Evolutionary conservation across 139 green algal species (phyloP), one percentile per base, ranked within the genome.

Genomic region (Raphidocelis subcapitata): DNA sequence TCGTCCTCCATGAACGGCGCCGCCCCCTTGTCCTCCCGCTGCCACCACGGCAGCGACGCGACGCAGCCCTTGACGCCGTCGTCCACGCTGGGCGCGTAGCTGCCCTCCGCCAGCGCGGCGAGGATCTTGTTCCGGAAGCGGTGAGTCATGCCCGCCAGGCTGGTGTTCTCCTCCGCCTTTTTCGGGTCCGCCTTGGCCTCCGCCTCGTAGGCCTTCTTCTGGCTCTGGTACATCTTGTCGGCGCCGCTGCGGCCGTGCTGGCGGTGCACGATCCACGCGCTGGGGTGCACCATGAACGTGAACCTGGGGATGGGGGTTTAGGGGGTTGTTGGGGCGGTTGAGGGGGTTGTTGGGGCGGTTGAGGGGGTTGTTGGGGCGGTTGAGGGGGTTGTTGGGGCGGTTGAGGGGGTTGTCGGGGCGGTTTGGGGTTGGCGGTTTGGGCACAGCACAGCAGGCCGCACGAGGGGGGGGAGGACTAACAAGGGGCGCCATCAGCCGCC

Each of bases 201-300:
- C 28, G 44, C 31, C 63, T 78, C 72, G n/a, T 78, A 78, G 10
- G 26, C 47, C 63, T 67, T 66, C n/a, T 78, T 78, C 52, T 78
- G 72, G 20, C 47, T 62, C 35, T 78, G 72, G 65, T 78, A 78
- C 72, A 78, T 78, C 72, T 72, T 78, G 54, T 78, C 72, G 28
- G 72, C 72, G 20, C 65, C 62, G 63, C 62, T 73, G 51, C 72
- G 62, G 14, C 46, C 62, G 37, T 78, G 72, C 62, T 78, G 72
- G 35, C 72, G 49, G 54, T 78, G 72, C 35, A 78, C 63, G 2
- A 78, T 57, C 46, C 72, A 78, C 35, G 62, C 72, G 32, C 49
- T 59, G 3, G 72, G 72, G 52, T 78, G 72, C 21, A 52, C 62
- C 18, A 72, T 35, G 23, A 78, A 78, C 33, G 62, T 72, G 72